A percentile compares a stretch with the other conserved stretches of the same genome.
Evolutionary conservation across 305 asterid species (phyloP).

Genomic region (Fraxinus ornus): DNA sequence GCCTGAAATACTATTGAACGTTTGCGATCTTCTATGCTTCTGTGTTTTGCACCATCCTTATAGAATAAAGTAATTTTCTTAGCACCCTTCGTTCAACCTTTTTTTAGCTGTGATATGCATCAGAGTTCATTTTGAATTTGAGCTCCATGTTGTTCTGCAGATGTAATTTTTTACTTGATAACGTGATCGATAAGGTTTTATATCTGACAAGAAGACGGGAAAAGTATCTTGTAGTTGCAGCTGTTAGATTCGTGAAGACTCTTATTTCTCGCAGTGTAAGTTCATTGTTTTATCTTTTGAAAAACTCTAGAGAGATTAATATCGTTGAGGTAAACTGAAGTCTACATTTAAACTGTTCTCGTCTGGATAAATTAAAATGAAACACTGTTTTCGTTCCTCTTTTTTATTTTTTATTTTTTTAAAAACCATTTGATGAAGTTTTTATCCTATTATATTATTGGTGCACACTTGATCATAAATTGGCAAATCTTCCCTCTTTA

Average conservation of each 20-base stretch:
- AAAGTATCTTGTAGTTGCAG: constrained; percentile 89
- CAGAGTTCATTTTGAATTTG: constrained; percentile 16
- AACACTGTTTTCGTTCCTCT: not conserved
- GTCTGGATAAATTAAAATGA: not conserved
- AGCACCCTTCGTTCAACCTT: constrained; percentile 21
- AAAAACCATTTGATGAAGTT: not conserved
- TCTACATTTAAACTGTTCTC: not conserved
- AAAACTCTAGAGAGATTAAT: not conserved
- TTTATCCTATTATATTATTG: not conserved
- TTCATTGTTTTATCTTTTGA: constrained; percentile 25
- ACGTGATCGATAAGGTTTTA: constrained; percentile 81
- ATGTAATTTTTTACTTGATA: constrained; percentile 85
- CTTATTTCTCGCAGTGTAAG: constrained; percentile 93
- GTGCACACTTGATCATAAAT: not conserved
- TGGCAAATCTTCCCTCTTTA: not conserved
- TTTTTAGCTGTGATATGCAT: constrained; percentile 16
- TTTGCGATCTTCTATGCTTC: constrained; percentile 93
- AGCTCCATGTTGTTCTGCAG: constrained; percentile 42
- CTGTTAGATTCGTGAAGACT: constrained; percentile 84
- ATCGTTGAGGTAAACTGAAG: not conserved
- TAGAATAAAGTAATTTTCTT: constrained; percentile 75
- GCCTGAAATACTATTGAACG: constrained; percentile 86
- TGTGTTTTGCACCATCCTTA: constrained; percentile 93
- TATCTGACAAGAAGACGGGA: constrained; percentile 83
- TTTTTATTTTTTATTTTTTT: not conserved